Base-by-base conservation (phyloP, 192 early-diverging fungal species). In the Lunasporangiospora selenospora region DNA sequence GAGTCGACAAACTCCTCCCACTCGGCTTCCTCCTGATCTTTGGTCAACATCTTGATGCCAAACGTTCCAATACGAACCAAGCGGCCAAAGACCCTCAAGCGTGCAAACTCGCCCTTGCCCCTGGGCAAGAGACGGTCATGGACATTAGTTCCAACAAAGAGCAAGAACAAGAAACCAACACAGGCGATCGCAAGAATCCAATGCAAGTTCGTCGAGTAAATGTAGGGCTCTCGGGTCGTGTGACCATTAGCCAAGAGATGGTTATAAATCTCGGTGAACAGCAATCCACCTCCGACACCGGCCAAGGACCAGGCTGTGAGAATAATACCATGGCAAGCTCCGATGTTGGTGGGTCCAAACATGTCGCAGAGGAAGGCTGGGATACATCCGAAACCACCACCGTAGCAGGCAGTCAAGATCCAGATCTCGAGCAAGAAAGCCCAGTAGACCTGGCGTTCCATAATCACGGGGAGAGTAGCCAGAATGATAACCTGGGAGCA, bases 301-400 rank as follows among this genome's bases (percentile, higher is more conserved):
- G 81, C 89, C 29, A 86, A 77, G 12, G 91, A 88, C 89, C 91
- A 93, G 3, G 88, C 89, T 1, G 88, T 90, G 27, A 93, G 80
- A 26, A 91, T 90, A 27, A 93, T 77, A 7, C 91, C 91, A 56
- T 93, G 89, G 32, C 87, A 85, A 0, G 86, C 81, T 0, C 87
- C 83, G 66, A 89, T 86, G 76, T 93, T 93, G 24, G 86, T 78
- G n/a, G 85, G 81, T n/a, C 88, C 88, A 71, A 93, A 93, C 85
- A 89, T 87, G 58, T 93, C 91, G 12, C 88, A 83, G 30, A 93
- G 63, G 63, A 88, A 89, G 8, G 89, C 88, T 1, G 89, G 88
- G 55, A 93, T 89, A 58, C 88, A 81, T 24, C 89, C 88, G 34
- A 93, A 90, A 9, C 91, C 91, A 19, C 85, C 88, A 21, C 91